Evolutionary conservation across 208 protist genomes (phyloP).

Genomic region (Crithidia mellificae): DNA sequence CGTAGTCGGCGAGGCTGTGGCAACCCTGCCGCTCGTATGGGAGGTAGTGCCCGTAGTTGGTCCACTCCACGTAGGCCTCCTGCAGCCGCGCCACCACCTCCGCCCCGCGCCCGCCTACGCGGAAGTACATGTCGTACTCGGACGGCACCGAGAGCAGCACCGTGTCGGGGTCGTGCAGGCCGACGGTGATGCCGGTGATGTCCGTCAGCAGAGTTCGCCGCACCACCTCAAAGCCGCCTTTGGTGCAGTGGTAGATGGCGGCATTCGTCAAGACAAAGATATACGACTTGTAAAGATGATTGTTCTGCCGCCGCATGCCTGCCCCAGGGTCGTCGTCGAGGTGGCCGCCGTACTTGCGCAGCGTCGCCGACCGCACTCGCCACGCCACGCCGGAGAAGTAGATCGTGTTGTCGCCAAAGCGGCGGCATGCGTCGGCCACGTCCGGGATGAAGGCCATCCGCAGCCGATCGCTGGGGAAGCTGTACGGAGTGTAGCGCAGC

Average conservation of each 20-base stretch:
- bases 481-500: constrained; percentile 43
- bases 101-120: constrained; percentile 42
- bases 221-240: constrained; percentile 54
- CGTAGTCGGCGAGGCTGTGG: constrained; percentile 35
- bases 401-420: constrained; percentile 75
- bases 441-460: constrained; percentile 51
- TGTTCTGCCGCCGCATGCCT: constrained; percentile 43
- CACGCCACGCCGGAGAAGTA: constrained; percentile 75
- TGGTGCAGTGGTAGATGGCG: constrained; percentile 67
- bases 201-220: constrained; percentile 55
- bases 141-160: constrained; percentile 56
- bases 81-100: constrained; percentile 59
- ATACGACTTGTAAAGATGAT: constrained; percentile 56
- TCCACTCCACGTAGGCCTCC: constrained; percentile 67
- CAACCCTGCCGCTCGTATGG: constrained; percentile 32
- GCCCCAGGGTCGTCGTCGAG: constrained; percentile 33
- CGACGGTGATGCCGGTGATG: constrained; percentile 43
- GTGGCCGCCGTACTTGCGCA: constrained; percentile 31
- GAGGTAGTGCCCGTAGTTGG: constrained; percentile 46
- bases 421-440: constrained; percentile 52
- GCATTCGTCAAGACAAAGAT: constrained; percentile 69
- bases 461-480: constrained; percentile 47
- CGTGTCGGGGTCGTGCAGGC: constrained; percentile 45
- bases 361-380: constrained; percentile 52
- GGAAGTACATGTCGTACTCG: constrained; percentile 77